Percentiles rank a stretch among this genome's conserved stretches.
Evolutionary conservation across 1,284 basidiomycete species (phyloP).

Genomic region (Hymenochaete sp.): DNA sequence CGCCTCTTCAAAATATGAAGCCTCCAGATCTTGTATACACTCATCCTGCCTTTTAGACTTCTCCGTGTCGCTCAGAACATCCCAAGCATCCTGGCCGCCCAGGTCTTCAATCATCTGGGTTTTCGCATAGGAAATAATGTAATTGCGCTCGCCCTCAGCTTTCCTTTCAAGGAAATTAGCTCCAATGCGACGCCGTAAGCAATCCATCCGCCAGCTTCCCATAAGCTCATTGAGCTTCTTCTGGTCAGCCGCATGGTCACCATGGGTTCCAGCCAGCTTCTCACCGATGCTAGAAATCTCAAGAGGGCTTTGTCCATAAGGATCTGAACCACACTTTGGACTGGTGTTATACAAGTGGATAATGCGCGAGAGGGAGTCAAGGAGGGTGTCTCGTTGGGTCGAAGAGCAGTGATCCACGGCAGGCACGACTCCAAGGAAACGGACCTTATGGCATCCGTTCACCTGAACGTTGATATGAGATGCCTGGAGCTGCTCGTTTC

Average conservation of each 20-base stretch:
- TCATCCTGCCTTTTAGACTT: no score
- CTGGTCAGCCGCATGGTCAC: slow-evolving; percentile 13
- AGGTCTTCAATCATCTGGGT: neutral
- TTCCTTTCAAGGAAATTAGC: neutral
- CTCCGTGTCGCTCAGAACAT: slow-evolving; percentile 14
- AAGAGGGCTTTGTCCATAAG: neutral
- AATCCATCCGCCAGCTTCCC: slow-evolving; percentile 1
- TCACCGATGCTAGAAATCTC: neutral
- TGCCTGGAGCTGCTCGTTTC: no score
- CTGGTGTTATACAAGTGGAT: neutral
- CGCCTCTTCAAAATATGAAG: slow-evolving; percentile 18
- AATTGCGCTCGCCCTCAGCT: neutral
- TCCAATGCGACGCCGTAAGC: neutral
- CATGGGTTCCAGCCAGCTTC: slow-evolving; percentile 3
- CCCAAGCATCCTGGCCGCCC: slow-evolving; percentile 13
- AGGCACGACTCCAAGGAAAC: slow-evolving; percentile 4
- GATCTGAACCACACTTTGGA: neutral
- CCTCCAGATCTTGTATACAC: no score
- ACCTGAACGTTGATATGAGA: no score
- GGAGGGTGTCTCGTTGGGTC: slow-evolving; percentile 6
- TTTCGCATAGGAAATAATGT: neutral
- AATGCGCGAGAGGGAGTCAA: neutral
- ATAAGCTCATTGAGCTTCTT: slow-evolving; percentile 3
- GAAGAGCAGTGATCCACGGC: slow-evolving; percentile 6
- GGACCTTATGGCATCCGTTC: no score